phyloP scores from a whole-genome alignment of 805 yeast species.

The Pichia eremophila region DNA sequence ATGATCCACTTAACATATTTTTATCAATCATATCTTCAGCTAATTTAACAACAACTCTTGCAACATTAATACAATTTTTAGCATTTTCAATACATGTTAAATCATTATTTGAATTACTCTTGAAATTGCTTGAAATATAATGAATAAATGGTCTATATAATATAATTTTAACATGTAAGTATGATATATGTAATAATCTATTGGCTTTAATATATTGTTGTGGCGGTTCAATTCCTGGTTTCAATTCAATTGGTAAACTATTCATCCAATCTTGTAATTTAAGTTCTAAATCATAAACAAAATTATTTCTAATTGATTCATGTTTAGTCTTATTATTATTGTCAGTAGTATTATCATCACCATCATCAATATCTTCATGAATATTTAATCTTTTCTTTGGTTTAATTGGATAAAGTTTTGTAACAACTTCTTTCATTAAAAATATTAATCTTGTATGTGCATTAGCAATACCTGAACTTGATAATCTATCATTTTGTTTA shows the following conservation, averaged over 20 bases:
- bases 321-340: conserved; percentile 11
- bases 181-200: conserved; percentile 61
- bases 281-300: conserved; percentile 54
- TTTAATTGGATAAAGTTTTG: conserved; percentile 66
- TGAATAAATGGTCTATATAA: conserved; percentile 85
- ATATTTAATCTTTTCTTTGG: conserved; percentile 19
- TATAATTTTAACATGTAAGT: conserved; percentile 68
- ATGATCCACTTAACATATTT: conserved; percentile 68
- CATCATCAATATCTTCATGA: neutral
- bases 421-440: conserved; percentile 62
- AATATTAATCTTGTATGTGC: conserved; percentile 71
- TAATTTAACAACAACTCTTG: conserved; percentile 69
- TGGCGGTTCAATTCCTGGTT: conserved; percentile 64
- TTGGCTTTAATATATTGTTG: conserved; percentile 63
- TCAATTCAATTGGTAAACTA: conserved; percentile 58
- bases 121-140: conserved; percentile 53
- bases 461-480: conserved; percentile 75
- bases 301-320: conserved; percentile 25
- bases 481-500: conserved; percentile 40
- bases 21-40: conserved; percentile 74
- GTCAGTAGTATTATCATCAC: neutral
- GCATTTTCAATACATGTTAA: conserved; percentile 65
- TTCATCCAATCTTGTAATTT: conserved; percentile 68
- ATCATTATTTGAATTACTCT: conserved; percentile 29
- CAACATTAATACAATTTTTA: conserved; percentile 73